Percentiles rank a stretch among this genome's conserved stretches.
phyloP scores from a whole-genome alignment of 208 protist species.

The Angomonas deanei region DNA sequence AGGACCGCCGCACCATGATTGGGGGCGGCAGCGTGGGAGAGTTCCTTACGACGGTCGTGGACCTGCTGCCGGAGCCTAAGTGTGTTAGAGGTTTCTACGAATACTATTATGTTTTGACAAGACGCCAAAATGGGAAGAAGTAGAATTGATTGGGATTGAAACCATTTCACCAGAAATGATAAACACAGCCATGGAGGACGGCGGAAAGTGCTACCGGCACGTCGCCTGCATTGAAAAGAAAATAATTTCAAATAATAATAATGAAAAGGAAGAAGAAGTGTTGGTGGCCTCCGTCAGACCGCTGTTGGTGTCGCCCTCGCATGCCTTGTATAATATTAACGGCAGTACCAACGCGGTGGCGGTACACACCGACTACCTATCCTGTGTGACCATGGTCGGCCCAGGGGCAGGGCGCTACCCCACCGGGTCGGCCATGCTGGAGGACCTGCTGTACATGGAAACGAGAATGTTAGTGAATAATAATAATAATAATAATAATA shows the following conservation, averaged over 20 bases:
- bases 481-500: not conserved
- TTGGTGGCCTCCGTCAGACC: constrained; percentile 20
- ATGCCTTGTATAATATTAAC: constrained; percentile 26
- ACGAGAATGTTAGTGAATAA: not conserved
- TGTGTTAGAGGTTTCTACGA: constrained; percentile 18
- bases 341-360: constrained; percentile 27
- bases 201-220: constrained; percentile 24
- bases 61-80: too few species aligned
- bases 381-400: constrained; percentile 20
- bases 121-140: constrained; percentile 19
- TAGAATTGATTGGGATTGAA: constrained; percentile 28
- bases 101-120: constrained; percentile 21
- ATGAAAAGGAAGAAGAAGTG: constrained; percentile 1
- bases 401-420: constrained; percentile 29
- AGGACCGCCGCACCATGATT: too few species aligned
- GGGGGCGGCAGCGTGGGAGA: too few species aligned
- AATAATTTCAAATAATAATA: constrained; percentile 5
- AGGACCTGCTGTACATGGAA: constrained; percentile 17
- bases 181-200: constrained; percentile 12
- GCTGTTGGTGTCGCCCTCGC: constrained; percentile 16
- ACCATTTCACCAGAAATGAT: constrained; percentile 22
- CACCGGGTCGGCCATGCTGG: constrained; percentile 30
- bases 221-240: constrained; percentile 15
- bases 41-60: too few species aligned
- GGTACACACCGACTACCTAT: constrained; percentile 25